Evolutionary conservation across 257 asterid genomes (phyloP).

Genomic region (Voacanga thouarsii): DNA sequence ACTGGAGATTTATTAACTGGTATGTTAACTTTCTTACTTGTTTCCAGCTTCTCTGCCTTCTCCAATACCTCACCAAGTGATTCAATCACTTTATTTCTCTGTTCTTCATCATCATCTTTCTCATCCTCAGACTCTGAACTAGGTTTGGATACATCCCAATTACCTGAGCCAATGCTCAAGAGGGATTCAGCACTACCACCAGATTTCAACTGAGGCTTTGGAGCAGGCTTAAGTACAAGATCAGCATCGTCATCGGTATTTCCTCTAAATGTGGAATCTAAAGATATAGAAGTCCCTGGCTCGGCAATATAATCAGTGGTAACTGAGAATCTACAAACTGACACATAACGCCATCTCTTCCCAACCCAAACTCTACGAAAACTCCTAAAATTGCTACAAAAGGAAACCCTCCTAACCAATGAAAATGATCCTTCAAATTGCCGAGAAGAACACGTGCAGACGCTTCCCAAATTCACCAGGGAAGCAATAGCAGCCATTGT

Average conservation of each 20-base stretch:
- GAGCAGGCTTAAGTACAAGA: conserved; percentile 72
- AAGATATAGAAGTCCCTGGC: conserved; percentile 68
- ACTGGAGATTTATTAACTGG: conserved; percentile 43
- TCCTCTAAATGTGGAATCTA: conserved; percentile 63
- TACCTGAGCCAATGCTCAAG: conserved; percentile 27
- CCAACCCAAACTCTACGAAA: conserved; percentile 53
- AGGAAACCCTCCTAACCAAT: conserved; percentile 55
- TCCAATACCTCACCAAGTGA: conserved; percentile 86
- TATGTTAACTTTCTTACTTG: conserved; percentile 41
- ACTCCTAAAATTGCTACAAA: conserved; percentile 43
- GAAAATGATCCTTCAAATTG: conserved; percentile 73
- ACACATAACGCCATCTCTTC: conserved; percentile 64
- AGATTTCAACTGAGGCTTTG: conserved; percentile 71
- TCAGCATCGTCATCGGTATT: conserved; percentile 47
- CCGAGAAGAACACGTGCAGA: conserved; percentile 59
- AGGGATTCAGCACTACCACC: conserved; percentile 45
- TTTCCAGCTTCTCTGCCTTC: conserved; percentile 85
- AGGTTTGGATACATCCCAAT: conserved; percentile 40
- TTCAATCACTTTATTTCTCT: conserved; percentile 63
- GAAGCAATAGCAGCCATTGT: conserved; percentile 86
- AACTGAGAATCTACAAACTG: conserved; percentile 80
- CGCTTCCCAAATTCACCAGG: conserved; percentile 85
- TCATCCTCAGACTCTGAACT: conserved; percentile 36
- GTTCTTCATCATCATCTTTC: conserved; percentile 44
- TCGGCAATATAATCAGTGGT: conserved; percentile 74